phyloP scores from a whole-genome alignment of 1,284 basidiomycete genomes.

The Hemileia vastatrix region DNA sequence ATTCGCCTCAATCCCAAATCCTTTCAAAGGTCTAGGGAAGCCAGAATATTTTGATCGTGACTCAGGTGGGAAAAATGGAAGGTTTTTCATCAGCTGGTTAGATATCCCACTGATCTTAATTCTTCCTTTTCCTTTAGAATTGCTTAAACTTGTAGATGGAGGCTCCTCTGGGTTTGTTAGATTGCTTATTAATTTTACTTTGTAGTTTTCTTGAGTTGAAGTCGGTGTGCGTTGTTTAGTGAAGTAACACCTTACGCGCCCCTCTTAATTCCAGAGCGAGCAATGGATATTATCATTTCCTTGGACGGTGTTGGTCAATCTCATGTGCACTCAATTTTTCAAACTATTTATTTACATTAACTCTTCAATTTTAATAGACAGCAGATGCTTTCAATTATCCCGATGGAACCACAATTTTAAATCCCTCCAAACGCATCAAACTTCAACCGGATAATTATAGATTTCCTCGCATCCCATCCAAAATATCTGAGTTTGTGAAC shows the following conservation, averaged over 20 bases:
- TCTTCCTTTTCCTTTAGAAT: constrained; percentile 9
- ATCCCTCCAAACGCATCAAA: constrained; percentile 1
- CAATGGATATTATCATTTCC: constrained; percentile 14
- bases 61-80: too few species aligned
- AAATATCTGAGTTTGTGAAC: constrained; percentile 11
- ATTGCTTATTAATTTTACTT: background rate
- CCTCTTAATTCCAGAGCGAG: constrained; percentile 1
- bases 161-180: constrained; percentile 1
- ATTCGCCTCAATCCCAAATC: constrained; percentile 21
- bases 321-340: too few species aligned
- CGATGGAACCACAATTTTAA: constrained; percentile 13
- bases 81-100: too few species aligned
- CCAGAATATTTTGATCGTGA: constrained; percentile 5
- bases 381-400: constrained; percentile 12
- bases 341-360: too few species aligned
- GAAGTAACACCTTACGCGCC: constrained; percentile 20
- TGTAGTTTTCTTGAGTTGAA: too few species aligned
- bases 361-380: too few species aligned
- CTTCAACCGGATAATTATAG: background rate
- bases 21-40: constrained; percentile 15
- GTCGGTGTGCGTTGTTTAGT: too few species aligned
- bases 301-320: constrained; percentile 18
- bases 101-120: constrained; percentile 18
- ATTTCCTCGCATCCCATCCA: constrained; percentile 13
- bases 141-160: constrained; percentile 8